Percentiles rank a stretch among this genome's conserved stretches.
These are phyloP conservation scores for Hyaloscypha hepaticicola DNA, from an alignment of 495 filamentous ascomycete species.

Conservation along the genomic window DNA sequence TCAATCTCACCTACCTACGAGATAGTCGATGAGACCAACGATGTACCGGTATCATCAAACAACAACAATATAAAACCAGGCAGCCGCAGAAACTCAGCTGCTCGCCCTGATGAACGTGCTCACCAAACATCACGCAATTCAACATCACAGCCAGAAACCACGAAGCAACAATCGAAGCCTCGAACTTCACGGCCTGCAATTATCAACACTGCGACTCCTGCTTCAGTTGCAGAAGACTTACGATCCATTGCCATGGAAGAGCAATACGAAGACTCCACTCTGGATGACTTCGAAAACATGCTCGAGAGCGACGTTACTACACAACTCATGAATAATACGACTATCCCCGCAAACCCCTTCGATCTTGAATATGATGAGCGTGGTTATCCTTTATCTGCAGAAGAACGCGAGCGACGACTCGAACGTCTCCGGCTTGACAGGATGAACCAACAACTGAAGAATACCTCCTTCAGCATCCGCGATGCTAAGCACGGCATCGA, in stretches of 20 bases:
- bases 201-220: conserved; percentile 48
- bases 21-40: conserved; percentile 4
- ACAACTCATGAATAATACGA: conserved; percentile 13
- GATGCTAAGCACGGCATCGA: conserved; percentile 66
- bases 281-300: conserved; percentile 37
- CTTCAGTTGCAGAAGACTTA: conserved; percentile 50
- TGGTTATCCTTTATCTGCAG: conserved; percentile 36
- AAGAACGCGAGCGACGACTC: conserved; percentile 39
- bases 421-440: conserved; percentile 51
- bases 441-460: conserved; percentile 58
- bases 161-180: neutral
- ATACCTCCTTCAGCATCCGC: conserved; percentile 60
- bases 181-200: conserved; percentile 22
- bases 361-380: conserved; percentile 34
- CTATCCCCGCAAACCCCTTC: conserved; percentile 17
- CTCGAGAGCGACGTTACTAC: conserved; percentile 12
- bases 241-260: conserved; percentile 46
- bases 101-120: neutral
- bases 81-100: neutral
- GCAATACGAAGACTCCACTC: conserved; percentile 53
- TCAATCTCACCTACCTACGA: conserved; percentile 20
- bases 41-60: conserved; percentile 6
- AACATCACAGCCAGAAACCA: conserved; percentile 17
- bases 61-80: neutral
- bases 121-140: conserved; percentile 6